Conservation (phyloP, 2,329 filamentous ascomycete genomes). For the Aaosphaeria pasadenensis region DNA sequence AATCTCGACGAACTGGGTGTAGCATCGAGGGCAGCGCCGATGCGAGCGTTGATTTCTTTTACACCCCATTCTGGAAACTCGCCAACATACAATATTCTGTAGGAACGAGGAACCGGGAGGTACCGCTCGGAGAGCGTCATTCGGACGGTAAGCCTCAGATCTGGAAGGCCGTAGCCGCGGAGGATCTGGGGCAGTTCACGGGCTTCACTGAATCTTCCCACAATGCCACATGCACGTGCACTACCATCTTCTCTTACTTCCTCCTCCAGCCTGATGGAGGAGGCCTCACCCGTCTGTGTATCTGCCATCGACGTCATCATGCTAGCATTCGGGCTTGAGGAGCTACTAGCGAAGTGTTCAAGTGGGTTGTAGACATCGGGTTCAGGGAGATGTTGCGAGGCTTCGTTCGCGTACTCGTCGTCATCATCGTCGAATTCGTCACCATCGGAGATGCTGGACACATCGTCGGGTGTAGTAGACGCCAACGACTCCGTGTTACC, state of each 20-base stretch:
- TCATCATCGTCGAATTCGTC: slow-evolving; percentile 28
- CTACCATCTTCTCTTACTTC: slow-evolving; percentile 8
- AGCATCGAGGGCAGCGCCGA: slow-evolving; percentile 29
- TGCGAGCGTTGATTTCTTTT: slow-evolving; percentile 24
- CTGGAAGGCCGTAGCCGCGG: slow-evolving; percentile 19
- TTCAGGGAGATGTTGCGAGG: slow-evolving; percentile 3
- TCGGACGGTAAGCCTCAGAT: slow-evolving; percentile 27
- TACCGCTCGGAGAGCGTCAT: slow-evolving; percentile 22
- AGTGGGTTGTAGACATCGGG: slow-evolving; percentile 12
- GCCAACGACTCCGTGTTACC: slow-evolving; percentile 36
- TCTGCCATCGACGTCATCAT: slow-evolving; percentile 27
- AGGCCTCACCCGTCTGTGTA: slow-evolving; percentile 17
- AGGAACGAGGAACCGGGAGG: slow-evolving; percentile 24
- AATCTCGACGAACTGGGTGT: slow-evolving; percentile 30
- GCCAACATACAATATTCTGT: slow-evolving; percentile 33
- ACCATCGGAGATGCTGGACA: slow-evolving; percentile 28
- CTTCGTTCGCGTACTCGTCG: slow-evolving; percentile 16
- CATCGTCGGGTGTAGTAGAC: slow-evolving; percentile 34
- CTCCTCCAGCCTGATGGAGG: slow-evolving; percentile 25
- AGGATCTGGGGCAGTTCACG: slow-evolving; percentile 22
- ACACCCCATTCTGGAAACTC: slow-evolving; percentile 27
- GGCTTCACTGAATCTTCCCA: slow-evolving; percentile 19
- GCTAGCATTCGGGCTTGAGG: slow-evolving; percentile 21
- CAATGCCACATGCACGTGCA: slow-evolving; percentile 11
- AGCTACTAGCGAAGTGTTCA: slow-evolving; percentile 4